A percentile compares a stretch with the other conserved stretches of the same genome.
Evolutionary conservation across 768 basidiomycete species (phyloP).

Genomic region (Rhizopogon vinicolor): DNA sequence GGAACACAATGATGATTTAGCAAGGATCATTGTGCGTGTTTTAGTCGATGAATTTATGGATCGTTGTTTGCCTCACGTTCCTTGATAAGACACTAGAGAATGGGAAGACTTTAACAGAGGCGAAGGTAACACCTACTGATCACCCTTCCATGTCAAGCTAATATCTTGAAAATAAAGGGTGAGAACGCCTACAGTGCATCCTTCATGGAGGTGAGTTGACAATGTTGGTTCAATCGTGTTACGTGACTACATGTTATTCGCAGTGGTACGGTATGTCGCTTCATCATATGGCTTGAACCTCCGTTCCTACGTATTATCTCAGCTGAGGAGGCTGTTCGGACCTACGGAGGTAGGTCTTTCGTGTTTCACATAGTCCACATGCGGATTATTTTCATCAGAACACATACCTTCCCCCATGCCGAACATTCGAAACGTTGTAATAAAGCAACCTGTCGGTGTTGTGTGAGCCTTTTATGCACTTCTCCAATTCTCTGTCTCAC

Average conservation of each 20-base stretch:
- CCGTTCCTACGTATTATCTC: constrained; percentile 6
- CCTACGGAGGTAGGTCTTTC: constrained; percentile 68
- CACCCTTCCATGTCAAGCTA: not conserved
- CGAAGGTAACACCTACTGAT: constrained; percentile 45
- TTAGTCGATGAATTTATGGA: not conserved
- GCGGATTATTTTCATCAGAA: constrained; percentile 38
- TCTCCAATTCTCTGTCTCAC: not conserved
- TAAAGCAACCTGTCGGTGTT: constrained; percentile 86
- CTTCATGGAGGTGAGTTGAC: constrained; percentile 63
- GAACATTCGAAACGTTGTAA: constrained; percentile 75
- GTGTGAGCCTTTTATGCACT: constrained; percentile 29
- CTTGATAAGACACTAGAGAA: constrained; percentile 81
- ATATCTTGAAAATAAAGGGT: constrained; percentile 36
- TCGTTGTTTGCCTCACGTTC: constrained; percentile 6
- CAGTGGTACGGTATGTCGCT: constrained; percentile 74
- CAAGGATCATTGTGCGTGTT: constrained; percentile 70
- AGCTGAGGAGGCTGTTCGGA: constrained; percentile 91
- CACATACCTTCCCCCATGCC: constrained; percentile 74
- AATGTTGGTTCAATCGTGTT: constrained; percentile 4
- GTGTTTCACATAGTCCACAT: not conserved
- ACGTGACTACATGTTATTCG: constrained; percentile 2
- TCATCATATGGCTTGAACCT: not conserved
- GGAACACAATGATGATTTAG: constrained; percentile 83
- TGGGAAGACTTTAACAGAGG: constrained; percentile 85
- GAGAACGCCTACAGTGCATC: constrained; percentile 86